phyloP scores from a whole-genome alignment of 2,329 filamentous ascomycete species.

The Phaeosphaeria sp. region DNA sequence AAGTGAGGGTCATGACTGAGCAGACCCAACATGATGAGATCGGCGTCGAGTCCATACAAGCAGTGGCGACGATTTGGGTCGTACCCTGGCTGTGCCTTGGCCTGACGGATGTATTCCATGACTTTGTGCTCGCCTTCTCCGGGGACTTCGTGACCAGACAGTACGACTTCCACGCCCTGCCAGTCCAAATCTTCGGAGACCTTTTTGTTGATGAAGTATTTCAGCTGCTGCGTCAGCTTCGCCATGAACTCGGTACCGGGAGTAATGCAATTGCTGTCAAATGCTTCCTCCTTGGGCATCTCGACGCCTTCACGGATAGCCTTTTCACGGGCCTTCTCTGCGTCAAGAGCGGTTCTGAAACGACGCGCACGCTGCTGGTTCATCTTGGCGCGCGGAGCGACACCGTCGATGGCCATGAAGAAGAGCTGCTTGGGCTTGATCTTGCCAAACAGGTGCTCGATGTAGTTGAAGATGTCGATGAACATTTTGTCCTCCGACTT shows the following conservation, averaged over 20 bases:
- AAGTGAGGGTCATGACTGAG: constrained; percentile 98
- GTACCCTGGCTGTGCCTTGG: constrained; percentile 93
- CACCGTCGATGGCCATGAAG: constrained; percentile 99
- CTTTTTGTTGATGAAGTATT: constrained; percentile 99
- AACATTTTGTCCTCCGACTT: constrained; percentile 99
- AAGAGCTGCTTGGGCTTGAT: constrained; percentile 99
- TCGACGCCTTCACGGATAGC: constrained; percentile 87
- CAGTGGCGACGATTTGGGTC: constrained; percentile 94
- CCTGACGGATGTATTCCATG: constrained; percentile 99
- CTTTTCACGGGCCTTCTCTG: constrained; percentile 88
- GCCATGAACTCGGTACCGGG: constrained; percentile 98
- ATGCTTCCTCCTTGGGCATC: constrained; percentile 92
- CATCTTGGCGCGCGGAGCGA: constrained; percentile 98
- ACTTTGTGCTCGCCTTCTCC: constrained; percentile 99
- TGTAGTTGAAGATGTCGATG: constrained; percentile 99
- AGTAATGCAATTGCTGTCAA: constrained; percentile 99
- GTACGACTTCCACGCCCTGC: constrained; percentile 94
- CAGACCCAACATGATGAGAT: constrained; percentile 97
- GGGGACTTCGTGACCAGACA: constrained; percentile 96
- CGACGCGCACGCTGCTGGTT: constrained; percentile 96
- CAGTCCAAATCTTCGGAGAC: constrained; percentile 95
- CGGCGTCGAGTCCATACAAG: constrained; percentile 94
- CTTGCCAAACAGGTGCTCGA: constrained; percentile 97
- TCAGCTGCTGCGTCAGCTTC: constrained; percentile 88
- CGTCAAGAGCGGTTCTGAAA: constrained; percentile 92